A percentile compares a stretch with the other conserved stretches of the same genome.
These are phyloP conservation scores for Stentor roeselii DNA, from an alignment of 73 alveolate species.

Conservation along the genomic window DNA sequence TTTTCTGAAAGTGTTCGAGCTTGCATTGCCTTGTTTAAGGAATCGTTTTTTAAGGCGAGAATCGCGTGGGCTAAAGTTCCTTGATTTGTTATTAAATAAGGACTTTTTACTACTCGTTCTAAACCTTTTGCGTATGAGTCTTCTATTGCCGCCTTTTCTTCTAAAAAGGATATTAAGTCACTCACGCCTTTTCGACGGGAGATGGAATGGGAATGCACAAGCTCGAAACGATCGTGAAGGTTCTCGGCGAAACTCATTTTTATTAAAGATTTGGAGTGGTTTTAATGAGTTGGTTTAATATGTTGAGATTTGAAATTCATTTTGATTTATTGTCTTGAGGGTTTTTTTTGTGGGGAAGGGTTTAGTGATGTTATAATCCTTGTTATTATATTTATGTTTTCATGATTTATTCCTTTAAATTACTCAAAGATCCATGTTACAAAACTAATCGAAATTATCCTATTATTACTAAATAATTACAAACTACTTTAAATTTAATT, in stretches of 20 bases:
- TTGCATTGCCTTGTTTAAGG: conserved; percentile 18
- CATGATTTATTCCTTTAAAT: no score
- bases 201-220: conserved; percentile 3
- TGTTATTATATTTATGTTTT: no score
- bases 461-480: no score
- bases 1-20: conserved; percentile 11
- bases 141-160: conserved; percentile 25
- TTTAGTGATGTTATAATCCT: no score
- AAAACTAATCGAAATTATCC: no score
- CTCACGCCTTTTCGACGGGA: conserved; percentile 17
- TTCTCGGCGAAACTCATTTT: conserved; percentile 25
- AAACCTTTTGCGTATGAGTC: conserved; percentile 29
- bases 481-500: no score
- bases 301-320: no score
- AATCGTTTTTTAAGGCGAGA: conserved; percentile 25
- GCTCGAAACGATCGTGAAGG: conserved; percentile 22
- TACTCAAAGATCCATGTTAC: no score
- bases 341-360: no score
- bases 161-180: neutral
- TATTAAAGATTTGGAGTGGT: no score
- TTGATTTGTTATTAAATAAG: neutral
- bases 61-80: conserved; percentile 29
- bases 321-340: no score
- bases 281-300: no score
- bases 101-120: neutral